phyloP scores from a whole-genome alignment of 2,329 filamentous ascomycete genomes.

The Geoglossum cookeanum region DNA sequence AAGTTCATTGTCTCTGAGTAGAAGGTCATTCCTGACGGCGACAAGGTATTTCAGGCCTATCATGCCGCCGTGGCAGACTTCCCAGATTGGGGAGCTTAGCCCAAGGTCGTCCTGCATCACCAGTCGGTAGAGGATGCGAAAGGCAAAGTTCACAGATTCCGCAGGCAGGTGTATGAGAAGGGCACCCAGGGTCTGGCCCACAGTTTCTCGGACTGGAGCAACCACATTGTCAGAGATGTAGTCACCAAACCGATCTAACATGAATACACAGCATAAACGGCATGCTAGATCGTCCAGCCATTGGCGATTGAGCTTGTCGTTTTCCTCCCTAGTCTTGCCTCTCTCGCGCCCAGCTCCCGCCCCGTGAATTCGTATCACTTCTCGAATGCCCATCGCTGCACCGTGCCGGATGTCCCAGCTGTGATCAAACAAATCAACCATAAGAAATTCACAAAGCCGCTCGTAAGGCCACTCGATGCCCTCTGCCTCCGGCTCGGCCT shows the following conservation, averaged over 20 bases:
- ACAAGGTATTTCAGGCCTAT: constrained; percentile 89
- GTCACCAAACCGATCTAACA: constrained; percentile 93
- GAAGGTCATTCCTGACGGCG: constrained; percentile 78
- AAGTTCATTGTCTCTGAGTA: constrained; percentile 64
- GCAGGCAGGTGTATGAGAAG: constrained; percentile 68
- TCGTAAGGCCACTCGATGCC: constrained; percentile 88
- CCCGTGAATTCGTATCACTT: constrained; percentile 83
- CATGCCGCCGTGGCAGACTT: constrained; percentile 95
- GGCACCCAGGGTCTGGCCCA: constrained; percentile 82
- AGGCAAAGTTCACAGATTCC: constrained; percentile 64
- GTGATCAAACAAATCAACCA: constrained; percentile 79
- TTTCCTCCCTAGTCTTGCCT: constrained; percentile 52
- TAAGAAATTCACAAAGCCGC: constrained; percentile 80
- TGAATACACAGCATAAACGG: constrained; percentile 83
- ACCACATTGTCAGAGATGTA: constrained; percentile 96
- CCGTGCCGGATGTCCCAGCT: constrained; percentile 94
- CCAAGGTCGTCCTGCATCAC: constrained; percentile 77
- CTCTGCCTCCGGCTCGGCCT: constrained; percentile 56
- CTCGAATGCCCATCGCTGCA: constrained; percentile 83
- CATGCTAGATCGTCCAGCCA: constrained; percentile 96
- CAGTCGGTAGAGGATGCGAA: constrained; percentile 67
- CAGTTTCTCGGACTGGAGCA: constrained; percentile 85
- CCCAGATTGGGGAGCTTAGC: constrained; percentile 62
- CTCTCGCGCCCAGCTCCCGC: constrained; percentile 62
- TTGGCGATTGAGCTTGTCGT: constrained; percentile 57